Evolutionary conservation across 2,329 filamentous ascomycete species (phyloP).

Genomic region (Colletotrichum truncatum): DNA sequence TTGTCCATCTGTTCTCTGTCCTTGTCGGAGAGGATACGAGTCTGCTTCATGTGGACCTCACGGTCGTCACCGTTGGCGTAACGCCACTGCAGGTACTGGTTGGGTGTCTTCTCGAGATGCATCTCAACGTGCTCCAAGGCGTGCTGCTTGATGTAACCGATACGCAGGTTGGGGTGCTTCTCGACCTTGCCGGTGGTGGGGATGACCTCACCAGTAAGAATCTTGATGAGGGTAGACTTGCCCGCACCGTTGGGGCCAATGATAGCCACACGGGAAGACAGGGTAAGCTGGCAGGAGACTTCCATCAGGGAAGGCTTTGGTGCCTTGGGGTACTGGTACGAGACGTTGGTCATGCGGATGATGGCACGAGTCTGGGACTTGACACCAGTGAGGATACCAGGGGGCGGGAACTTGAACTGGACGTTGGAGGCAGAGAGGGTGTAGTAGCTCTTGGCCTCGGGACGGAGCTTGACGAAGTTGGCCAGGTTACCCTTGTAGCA

Average conservation of each 20-base stretch:
- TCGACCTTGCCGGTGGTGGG: constrained; percentile 88
- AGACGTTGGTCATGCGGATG: constrained; percentile 91
- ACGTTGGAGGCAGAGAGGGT: constrained; percentile 88
- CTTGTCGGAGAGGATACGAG: constrained; percentile 84
- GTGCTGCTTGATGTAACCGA: constrained; percentile 99
- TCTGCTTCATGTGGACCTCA: constrained; percentile 97
- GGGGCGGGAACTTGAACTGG: constrained; percentile 97
- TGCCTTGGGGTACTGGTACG: constrained; percentile 92
- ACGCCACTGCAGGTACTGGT: constrained; percentile 98
- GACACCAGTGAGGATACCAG: constrained; percentile 92
- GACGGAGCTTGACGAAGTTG: constrained; percentile 86
- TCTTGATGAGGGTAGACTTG: constrained; percentile 98
- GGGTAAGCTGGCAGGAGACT: constrained; percentile 85
- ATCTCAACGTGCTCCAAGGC: constrained; percentile 99
- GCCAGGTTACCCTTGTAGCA: constrained; percentile 86
- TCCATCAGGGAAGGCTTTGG: constrained; percentile 88
- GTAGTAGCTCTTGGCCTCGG: constrained; percentile 98
- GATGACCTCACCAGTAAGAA: constrained; percentile 91
- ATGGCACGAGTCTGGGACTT: constrained; percentile 95
- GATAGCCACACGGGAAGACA: constrained; percentile 94
- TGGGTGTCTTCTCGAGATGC: constrained; percentile 99
- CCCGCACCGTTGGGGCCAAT: constrained; percentile 98
- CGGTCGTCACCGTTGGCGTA: constrained; percentile 97
- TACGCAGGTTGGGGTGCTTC: constrained; percentile 98
- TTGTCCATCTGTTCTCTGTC: constrained; percentile 94